Conservation (phyloP, 192 early-diverging fungal species). For the Gamsiella multidivaricata region DNA sequence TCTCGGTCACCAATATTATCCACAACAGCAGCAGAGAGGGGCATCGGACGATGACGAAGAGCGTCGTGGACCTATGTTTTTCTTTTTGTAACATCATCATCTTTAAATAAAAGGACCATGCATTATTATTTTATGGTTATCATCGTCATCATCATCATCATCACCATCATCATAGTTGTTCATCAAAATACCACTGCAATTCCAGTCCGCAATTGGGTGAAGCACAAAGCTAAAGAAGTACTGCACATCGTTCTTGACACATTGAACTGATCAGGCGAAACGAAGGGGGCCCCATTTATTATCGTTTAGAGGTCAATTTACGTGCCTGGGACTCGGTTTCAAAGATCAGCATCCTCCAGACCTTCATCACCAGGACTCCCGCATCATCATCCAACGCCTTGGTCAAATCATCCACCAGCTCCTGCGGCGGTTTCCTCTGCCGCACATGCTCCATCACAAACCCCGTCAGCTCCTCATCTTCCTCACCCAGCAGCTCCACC, state of each 20-base stretch:
- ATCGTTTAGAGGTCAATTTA: slow-evolving; percentile 18
- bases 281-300: too few species aligned
- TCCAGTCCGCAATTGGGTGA: not conserved
- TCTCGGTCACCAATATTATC: not conserved
- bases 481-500: slow-evolving; percentile 81
- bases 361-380: slow-evolving; percentile 83
- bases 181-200: not conserved
- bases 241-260: too few species aligned
- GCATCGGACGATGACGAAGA: slow-evolving; percentile 16
- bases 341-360: slow-evolving; percentile 91
- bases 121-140: too few species aligned
- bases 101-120: slow-evolving; percentile 4
- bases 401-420: slow-evolving; percentile 78
- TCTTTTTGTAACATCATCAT: slow-evolving; percentile 42
- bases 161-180: not conserved
- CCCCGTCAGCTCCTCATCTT: slow-evolving; percentile 81
- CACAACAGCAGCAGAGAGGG: slow-evolving; percentile 8
- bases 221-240: not conserved
- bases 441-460: slow-evolving; percentile 82
- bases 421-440: slow-evolving; percentile 70
- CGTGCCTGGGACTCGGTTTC: slow-evolving; percentile 78
- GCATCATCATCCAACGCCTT: slow-evolving; percentile 92
- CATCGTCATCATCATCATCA: not conserved
- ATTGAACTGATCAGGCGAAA: too few species aligned
- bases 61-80: slow-evolving; percentile 48